Evolutionary conservation across 108 stramenopile species (phyloP), one percentile per base, ranked within the genome.

Genomic region (Pseudonitzschia pungens): DNA sequence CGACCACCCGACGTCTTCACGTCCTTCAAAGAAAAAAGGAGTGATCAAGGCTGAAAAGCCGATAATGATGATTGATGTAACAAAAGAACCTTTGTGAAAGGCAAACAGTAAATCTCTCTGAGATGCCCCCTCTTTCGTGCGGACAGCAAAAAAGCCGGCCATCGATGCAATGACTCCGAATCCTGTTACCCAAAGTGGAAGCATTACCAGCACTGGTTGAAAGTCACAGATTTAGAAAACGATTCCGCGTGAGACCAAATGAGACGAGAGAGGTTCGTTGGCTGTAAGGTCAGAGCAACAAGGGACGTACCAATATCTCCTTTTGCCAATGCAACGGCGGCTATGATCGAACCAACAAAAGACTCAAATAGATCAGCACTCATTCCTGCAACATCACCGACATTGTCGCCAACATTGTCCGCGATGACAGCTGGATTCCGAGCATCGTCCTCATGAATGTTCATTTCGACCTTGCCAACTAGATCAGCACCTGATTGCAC

Each of bases 321-420:
- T 52, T 85, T 52, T 28, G 91, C 95, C 24, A 98, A 81, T 21
- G 94, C 93, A 51, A 92, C 79, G 6, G 94, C 87, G 16, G 97
- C 97, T 78, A 96, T 93, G 66, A 95, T 96, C 33, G 92, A 88
- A 21, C 94, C 96, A 31, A 95, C 89, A 67, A 90, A 98, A 50
- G 96, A 97, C 48, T 95, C 97, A 76, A 96, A 96, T 7, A 98
- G 77, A 80, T 98, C 97, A 24, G 97, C 97, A 50, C 94, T 92
- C 95, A 96, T 96, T 29, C 96, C 96, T 28, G 95, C 97, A 27
- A 96, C 92, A 79, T 98, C 97, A 42, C 97, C 97, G n/a, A 98
- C 97, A 81, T 96, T 98, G 86, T 98, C 97, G 7, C 97, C 97
- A 20, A 98, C 97, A 75, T 96, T 96, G 81, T 98, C 97, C n/a